Evolutionary conservation across 352 stramenopile genomes (phyloP).

Genomic region (Phytophthora sp.): DNA sequence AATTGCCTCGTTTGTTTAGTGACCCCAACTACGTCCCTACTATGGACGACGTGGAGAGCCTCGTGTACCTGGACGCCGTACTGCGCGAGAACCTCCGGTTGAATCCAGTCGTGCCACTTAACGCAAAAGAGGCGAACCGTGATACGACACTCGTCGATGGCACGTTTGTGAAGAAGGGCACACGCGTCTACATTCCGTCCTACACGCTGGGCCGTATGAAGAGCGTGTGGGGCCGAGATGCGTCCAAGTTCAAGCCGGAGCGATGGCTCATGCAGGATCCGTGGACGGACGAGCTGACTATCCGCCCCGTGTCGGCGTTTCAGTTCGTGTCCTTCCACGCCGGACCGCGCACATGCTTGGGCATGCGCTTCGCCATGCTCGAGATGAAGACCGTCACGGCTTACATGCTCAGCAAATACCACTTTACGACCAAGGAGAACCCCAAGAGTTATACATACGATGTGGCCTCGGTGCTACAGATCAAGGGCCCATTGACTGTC

Average conservation of each 20-base stretch:
- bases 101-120: constrained; percentile 67
- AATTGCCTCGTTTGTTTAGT: constrained; percentile 41
- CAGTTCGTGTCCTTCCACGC: constrained; percentile 47
- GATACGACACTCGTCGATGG: constrained; percentile 65
- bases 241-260: constrained; percentile 66
- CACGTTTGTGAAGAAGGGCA: constrained; percentile 58
- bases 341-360: constrained; percentile 39
- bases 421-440: constrained; percentile 46
- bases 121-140: constrained; percentile 53
- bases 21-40: constrained; percentile 42
- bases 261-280: constrained; percentile 56
- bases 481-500: constrained; percentile 45
- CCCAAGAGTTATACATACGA: constrained; percentile 53
- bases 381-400: constrained; percentile 52
- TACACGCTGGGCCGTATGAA: constrained; percentile 58
- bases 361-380: constrained; percentile 54
- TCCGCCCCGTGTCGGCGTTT: constrained; percentile 40
- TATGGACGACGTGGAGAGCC: constrained; percentile 51
- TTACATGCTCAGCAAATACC: constrained; percentile 48
- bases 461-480: constrained; percentile 35
- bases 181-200: constrained; percentile 57
- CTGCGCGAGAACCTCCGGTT: constrained; percentile 70
- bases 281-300: constrained; percentile 30
- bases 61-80: constrained; percentile 68
- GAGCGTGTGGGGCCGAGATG: constrained; percentile 61